Base-by-base conservation (phyloP, 192 early-diverging fungal genomes). In the Coemansia sp. region DNA sequence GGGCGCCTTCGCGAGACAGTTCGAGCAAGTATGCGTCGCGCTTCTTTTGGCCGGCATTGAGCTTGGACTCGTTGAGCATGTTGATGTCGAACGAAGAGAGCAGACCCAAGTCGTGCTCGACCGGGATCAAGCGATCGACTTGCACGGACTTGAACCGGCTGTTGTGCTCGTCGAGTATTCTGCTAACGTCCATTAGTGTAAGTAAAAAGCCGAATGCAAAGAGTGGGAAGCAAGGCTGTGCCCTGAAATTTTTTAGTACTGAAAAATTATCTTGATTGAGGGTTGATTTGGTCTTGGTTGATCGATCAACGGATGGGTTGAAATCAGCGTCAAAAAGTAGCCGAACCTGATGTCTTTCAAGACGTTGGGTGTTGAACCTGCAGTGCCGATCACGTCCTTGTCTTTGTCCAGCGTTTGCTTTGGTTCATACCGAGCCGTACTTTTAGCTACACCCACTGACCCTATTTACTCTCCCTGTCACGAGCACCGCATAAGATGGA, bases 41-140 rank as follows among this genome's bases (percentile, higher is more conserved):
- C 10, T 51, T 38, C 14, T 77, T 65, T 16, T 67, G 53, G 17
- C 57, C 45, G n/a, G 58, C 61, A 16, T 29, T 16, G 2, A 84
- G 68, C 60, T 69, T 62, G 31, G 39, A 29, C 50, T 86, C 84
- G 67, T 95, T 88, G 9, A 96, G 69, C 58, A 91, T 83, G 77
- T 92, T 94, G 41, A 84, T 84, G 81, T 98, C 94, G 65, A 87
- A 93, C 11, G 82, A 88, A 16, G 89, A 80, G 19, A 98, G 82
- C 57, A 91, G 83, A n/a, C 89, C 91, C 27, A 95, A 83, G 85
- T 98, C 96, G 60, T 90, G 88, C 59, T 95, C 92, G 45, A 94
- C 74, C 21, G 93, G 92, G 38, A 93, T 82, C 39, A 89, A 74
- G 67, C 90, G 92, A 58, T 92, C 89, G 12, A 93, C 93, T 65